A percentile compares a stretch with the other conserved stretches of the same genome.
Evolutionary conservation across 129 eudicot species (phyloP).

Genomic region (Saposhnikovia divaricata): DNA sequence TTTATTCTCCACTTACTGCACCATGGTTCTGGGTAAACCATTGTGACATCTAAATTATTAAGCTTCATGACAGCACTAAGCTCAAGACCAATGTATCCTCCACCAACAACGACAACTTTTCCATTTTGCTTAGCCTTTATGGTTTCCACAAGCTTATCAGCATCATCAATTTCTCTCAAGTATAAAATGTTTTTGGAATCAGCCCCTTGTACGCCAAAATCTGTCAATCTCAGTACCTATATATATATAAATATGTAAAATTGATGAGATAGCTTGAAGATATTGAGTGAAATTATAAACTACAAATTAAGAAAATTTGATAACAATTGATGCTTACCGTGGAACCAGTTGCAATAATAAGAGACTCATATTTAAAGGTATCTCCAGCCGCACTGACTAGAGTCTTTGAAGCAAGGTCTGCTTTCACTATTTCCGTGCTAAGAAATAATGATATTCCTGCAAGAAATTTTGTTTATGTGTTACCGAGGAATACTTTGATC

Average conservation of each 20-base stretch:
- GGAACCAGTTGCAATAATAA: slow-evolving; percentile 93
- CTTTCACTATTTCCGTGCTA: slow-evolving; percentile 84
- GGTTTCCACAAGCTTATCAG: slow-evolving; percentile 86
- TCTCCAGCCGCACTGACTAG: slow-evolving; percentile 80
- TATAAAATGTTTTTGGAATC: slow-evolving; percentile 85
- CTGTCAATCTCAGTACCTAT: slow-evolving; percentile 80
- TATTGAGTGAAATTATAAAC: neutral
- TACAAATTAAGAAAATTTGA: neutral
- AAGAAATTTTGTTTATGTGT: slow-evolving; percentile 9
- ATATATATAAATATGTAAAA: slow-evolving; percentile 24
- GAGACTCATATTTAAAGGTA: slow-evolving; percentile 44
- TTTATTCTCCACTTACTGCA: slow-evolving; percentile 75
- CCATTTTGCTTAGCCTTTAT: slow-evolving; percentile 90
- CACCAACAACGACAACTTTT: slow-evolving; percentile 87
- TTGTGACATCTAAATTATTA: slow-evolving; percentile 69
- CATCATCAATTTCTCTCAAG: slow-evolving; percentile 93
- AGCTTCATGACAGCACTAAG: slow-evolving; percentile 82
- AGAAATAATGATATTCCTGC: slow-evolving; percentile 78
- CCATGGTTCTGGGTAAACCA: slow-evolving; percentile 99
- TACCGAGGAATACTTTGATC: neutral
- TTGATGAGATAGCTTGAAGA: slow-evolving; percentile 10
- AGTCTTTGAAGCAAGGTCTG: slow-evolving; percentile 84
- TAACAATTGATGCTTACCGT: slow-evolving; percentile 37
- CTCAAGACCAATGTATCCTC: slow-evolving; percentile 98
- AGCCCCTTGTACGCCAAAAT: slow-evolving; percentile 93